Conservation (phyloP, 116 monocot species). For the Dioscorea cayenensis region DNA sequence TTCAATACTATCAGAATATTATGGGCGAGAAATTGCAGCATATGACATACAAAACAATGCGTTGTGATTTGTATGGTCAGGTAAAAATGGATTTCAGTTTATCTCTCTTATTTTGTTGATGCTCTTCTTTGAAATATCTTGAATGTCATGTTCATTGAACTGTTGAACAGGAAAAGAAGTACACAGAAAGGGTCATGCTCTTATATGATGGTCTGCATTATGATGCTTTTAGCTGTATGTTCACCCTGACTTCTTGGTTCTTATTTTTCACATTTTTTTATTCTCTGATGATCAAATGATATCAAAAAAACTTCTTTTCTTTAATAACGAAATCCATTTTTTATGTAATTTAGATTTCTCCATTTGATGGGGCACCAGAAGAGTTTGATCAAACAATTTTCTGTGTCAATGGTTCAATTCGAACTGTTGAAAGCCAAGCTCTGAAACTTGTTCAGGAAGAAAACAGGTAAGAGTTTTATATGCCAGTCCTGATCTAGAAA, state of each 20-base stretch:
- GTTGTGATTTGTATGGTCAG: constrained; percentile 98
- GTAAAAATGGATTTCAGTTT: constrained; percentile 13
- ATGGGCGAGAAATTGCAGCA: constrained; percentile 93
- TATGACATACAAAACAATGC: constrained; percentile 92
- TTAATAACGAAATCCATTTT: neutral
- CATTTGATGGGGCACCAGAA: constrained; percentile 75
- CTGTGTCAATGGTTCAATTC: constrained; percentile 53
- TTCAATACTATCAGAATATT: constrained; percentile 80
- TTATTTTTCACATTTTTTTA: neutral
- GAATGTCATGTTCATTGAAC: neutral
- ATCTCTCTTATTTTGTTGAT: neutral
- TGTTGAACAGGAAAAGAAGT: constrained; percentile 60
- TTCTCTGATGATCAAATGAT: neutral
- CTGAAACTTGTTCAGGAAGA: constrained; percentile 73
- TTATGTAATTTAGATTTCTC: constrained; percentile 61
- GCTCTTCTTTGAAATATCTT: neutral
- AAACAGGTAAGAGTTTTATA: constrained; percentile 38
- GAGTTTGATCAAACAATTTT: constrained; percentile 99
- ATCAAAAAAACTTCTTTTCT: neutral
- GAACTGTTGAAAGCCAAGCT: constrained; percentile 53
- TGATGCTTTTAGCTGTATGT: constrained; percentile 93
- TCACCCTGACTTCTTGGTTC: constrained; percentile 3
- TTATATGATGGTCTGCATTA: constrained; percentile 97
- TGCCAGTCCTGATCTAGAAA: neutral
- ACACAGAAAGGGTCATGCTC: constrained; percentile 90